A percentile compares a stretch with the other conserved stretches of the same genome.
These are phyloP conservation scores for Blastobotrys chiropterorum DNA, from an alignment of 805 yeast species.

Conservation along the genomic window DNA sequence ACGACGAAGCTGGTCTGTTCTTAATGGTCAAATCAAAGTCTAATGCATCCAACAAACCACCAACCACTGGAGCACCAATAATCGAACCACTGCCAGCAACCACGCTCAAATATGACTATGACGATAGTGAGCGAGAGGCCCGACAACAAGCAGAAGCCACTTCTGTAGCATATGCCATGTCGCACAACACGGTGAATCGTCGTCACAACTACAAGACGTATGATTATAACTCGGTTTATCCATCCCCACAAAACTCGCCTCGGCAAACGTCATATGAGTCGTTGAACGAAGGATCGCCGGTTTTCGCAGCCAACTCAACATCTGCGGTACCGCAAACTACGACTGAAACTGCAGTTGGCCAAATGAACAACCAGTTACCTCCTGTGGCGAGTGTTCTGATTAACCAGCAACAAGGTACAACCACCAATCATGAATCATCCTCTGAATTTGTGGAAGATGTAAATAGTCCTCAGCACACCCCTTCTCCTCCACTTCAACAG, in stretches of 20 bases:
- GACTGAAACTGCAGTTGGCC: constrained; percentile 1
- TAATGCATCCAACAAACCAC: constrained; percentile 19
- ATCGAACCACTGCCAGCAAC: constrained; percentile 85
- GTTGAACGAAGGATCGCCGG: neutral
- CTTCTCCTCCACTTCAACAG: neutral
- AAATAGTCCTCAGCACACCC: neutral
- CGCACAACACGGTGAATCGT: constrained; percentile 54
- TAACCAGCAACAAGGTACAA: neutral
- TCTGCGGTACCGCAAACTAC: neutral
- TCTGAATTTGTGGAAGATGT: constrained; percentile 10
- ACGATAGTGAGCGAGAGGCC: constrained; percentile 51
- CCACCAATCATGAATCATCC: neutral
- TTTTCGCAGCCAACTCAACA: neutral
- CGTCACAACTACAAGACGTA: constrained; percentile 21
- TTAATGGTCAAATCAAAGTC: constrained; percentile 43
- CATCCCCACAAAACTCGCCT: constrained; percentile 19
- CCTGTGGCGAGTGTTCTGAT: neutral
- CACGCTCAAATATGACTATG: constrained; percentile 67
- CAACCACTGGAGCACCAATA: constrained; percentile 8
- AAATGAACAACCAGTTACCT: neutral
- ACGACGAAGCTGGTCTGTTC: constrained; percentile 66
- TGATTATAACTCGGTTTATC: constrained; percentile 25
- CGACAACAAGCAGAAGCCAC: constrained; percentile 29
- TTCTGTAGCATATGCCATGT: constrained; percentile 43
- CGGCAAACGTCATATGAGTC: constrained; percentile 7